Evolutionary conservation across 2,329 filamentous ascomycete species (phyloP).

Genomic region (Amauroascus verrucosus): DNA sequence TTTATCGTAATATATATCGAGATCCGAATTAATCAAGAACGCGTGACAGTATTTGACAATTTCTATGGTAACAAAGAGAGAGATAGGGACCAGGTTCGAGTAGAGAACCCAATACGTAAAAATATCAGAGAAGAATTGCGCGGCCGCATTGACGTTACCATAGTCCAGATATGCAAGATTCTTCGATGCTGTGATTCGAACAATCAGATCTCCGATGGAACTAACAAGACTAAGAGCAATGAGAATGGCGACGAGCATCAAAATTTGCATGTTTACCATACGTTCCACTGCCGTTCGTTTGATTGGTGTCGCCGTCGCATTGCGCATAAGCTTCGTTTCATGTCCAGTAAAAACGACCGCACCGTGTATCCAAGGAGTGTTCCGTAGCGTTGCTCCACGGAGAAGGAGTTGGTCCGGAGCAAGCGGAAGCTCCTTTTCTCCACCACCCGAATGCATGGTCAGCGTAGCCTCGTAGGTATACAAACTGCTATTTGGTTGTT

Average conservation of each 20-base stretch:
- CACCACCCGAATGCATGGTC: slow-evolving; percentile 79
- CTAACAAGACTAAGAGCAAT: slow-evolving; percentile 77
- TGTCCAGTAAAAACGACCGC: slow-evolving; percentile 95
- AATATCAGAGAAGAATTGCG: slow-evolving; percentile 84
- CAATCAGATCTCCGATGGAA: slow-evolving; percentile 80
- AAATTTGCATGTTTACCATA: slow-evolving; percentile 85
- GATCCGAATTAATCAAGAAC: slow-evolving; percentile 93
- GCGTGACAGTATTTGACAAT: slow-evolving; percentile 97
- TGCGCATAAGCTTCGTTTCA: slow-evolving; percentile 97
- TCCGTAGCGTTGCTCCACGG: slow-evolving; percentile 83
- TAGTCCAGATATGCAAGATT: slow-evolving; percentile 66
- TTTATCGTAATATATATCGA: slow-evolving; percentile 95
- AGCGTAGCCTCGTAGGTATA: slow-evolving; percentile 97
- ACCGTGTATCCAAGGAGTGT: slow-evolving; percentile 94
- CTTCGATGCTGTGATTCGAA: slow-evolving; percentile 52
- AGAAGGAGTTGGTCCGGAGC: slow-evolving; percentile 85
- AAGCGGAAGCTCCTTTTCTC: slow-evolving; percentile 82
- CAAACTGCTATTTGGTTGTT: slow-evolving; percentile 95
- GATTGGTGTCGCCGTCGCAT: slow-evolving; percentile 92
- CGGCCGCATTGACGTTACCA: slow-evolving; percentile 53
- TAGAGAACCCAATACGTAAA: slow-evolving; percentile 98
- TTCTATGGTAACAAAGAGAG: slow-evolving; percentile 93
- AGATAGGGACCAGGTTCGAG: slow-evolving; percentile 92
- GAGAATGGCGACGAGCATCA: slow-evolving; percentile 78
- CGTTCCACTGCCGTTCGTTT: slow-evolving; percentile 94